Evolutionary conservation across 225 moss, liverwort and hornwort species (phyloP).

Genomic region (Marchantia polymorpha): DNA sequence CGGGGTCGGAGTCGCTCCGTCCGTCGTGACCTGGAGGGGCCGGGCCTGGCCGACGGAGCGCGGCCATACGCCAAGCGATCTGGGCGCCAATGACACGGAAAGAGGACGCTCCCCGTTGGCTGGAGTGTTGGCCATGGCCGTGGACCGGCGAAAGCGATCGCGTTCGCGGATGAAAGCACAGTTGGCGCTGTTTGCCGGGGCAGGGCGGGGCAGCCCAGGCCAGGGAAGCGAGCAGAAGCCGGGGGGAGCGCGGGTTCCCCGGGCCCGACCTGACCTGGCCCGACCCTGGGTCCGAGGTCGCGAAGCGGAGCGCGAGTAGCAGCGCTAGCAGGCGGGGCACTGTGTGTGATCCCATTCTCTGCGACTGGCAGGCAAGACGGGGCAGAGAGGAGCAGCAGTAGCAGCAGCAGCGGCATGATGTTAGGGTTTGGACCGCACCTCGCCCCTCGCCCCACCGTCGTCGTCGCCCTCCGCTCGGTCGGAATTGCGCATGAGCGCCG

Average conservation of each 20-base stretch:
- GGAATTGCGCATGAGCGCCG: neutral
- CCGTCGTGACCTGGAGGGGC: neutral
- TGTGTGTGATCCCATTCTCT: neutral
- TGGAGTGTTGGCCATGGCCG: conserved; percentile 11
- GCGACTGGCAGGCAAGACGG: neutral
- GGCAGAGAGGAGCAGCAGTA: neutral
- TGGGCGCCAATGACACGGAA: neutral
- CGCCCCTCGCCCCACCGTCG: neutral
- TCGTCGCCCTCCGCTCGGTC: neutral
- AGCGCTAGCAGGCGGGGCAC: too few relatives aligned
- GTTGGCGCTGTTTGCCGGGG: neutral
- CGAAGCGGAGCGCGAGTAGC: neutral
- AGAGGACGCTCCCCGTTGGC: neutral
- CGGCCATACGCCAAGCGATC: conserved; percentile 2
- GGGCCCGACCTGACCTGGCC: neutral
- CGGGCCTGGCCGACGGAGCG: neutral
- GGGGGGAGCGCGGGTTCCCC: neutral
- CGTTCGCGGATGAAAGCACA: neutral
- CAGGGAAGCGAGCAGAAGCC: neutral
- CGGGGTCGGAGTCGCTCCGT: too few relatives aligned
- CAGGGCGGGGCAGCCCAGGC: neutral
- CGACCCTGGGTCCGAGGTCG: neutral
- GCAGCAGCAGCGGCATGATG: neutral
- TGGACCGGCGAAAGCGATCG: neutral
- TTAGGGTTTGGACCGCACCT: conserved; percentile 18